Evolutionary conservation across 345 rosid species (phyloP), one percentile per base, ranked within the genome.

Genomic region (Cardamine occulta): DNA sequence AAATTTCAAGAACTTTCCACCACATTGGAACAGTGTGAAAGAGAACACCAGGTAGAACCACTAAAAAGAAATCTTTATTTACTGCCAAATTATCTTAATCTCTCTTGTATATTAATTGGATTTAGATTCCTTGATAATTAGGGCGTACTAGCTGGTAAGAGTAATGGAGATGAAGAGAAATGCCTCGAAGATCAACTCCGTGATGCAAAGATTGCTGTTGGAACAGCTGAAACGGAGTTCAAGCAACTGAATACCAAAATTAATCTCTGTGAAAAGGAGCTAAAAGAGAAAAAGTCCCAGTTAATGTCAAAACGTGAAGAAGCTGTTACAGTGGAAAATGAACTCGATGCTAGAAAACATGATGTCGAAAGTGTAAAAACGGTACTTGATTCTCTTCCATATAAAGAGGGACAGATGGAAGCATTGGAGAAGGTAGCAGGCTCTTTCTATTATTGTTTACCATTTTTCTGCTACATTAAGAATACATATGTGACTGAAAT

Each of bases 91-190:
- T 14, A 26, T 72, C 32, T 54, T 35, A 18, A 42, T 24, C 51
- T 18, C 2, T 67, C 18, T 57, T 18, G 15, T 51, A 4, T 74
- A 69, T 73, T 75, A 26, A 66, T 62, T 49, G 13, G 12, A 26
- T 51, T 63, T 64, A 77, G 70, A n/a, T 35, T 59, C 45, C 77
- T 60, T 57, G 76, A 69, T 62, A 40, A 53, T 65, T 74, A 94
- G 97, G 99, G 97, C 29, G 85, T 94, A 34, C 82, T 92, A 67
- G 97, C 92, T 86, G 99, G 99, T 44, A 94, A 94, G 80, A 91
- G 97, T 78, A 89, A 83, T 73, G 97, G 96, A 24, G 84, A 85
- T 76, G 99, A 94, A 74, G 99, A 92, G 74, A 94, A 94, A 79
- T 94, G 99, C 84, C 91, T 92, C 53, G 93, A 94, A 79, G 97